Conservation (phyloP, 441 rosid genomes). For the Populus tomentosa region DNA sequence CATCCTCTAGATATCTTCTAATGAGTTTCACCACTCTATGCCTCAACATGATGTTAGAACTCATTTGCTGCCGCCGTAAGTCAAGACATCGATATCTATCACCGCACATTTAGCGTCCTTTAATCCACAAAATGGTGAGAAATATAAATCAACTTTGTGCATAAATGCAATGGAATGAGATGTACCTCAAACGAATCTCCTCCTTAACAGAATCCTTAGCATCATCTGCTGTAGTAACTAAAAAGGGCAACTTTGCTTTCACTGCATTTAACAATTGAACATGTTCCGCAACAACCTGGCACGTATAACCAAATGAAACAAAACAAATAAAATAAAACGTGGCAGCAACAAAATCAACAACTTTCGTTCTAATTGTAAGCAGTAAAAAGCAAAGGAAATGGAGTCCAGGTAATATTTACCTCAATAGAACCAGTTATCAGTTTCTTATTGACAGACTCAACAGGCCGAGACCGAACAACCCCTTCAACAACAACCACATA, state of each 20-base stretch:
- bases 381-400: neutral
- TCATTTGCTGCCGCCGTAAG: conserved; percentile 90
- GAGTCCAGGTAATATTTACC: conserved; percentile 34
- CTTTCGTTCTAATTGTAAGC: neutral
- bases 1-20: conserved; percentile 81
- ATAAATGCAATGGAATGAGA: neutral
- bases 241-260: conserved; percentile 76
- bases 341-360: neutral
- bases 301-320: conserved; percentile 6
- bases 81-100: conserved; percentile 86
- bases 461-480: conserved; percentile 65
- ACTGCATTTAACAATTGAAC: conserved; percentile 83
- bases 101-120: conserved; percentile 6
- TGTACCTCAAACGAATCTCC: conserved; percentile 87
- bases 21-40: conserved; percentile 88
- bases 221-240: conserved; percentile 78
- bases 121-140: neutral
- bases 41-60: conserved; percentile 65
- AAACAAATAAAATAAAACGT: neutral
- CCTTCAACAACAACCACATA: conserved; percentile 86
- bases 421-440: conserved; percentile 86
- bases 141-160: neutral
- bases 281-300: conserved; percentile 77
- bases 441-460: conserved; percentile 73
- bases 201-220: conserved; percentile 71